Evolutionary conservation across 2,329 filamentous ascomycete genomes (phyloP).

Genomic region (Sporothrix protearum): DNA sequence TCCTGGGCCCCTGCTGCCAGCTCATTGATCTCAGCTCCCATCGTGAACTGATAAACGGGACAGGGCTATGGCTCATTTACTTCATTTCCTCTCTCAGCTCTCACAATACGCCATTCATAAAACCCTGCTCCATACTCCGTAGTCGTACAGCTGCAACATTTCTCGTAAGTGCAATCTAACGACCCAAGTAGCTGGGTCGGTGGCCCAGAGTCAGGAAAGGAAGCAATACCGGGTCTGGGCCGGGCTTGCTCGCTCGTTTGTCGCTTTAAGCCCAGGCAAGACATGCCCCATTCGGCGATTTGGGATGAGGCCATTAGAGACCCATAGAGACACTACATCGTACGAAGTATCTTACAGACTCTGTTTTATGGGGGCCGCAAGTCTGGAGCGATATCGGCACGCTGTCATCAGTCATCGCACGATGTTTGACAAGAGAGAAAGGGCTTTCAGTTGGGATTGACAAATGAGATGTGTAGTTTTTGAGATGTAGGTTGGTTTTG

Average conservation of each 20-base stretch:
- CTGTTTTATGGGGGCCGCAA: no score
- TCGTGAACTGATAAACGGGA: neutral
- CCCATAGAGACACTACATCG: neutral
- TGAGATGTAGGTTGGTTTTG: neutral
- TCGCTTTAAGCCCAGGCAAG: neutral
- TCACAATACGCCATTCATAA: neutral
- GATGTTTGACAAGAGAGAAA: no score
- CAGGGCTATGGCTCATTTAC: neutral
- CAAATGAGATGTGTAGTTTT: neutral
- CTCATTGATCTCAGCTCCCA: neutral
- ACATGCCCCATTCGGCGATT: slow-evolving; percentile 2
- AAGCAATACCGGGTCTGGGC: neutral
- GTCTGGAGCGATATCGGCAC: neutral
- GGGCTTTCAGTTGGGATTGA: neutral
- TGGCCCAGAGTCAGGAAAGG: neutral
- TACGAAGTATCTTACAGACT: no score
- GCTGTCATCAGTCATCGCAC: neutral
- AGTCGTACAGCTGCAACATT: no score
- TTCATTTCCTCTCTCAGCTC: neutral
- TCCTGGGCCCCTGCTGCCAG: neutral
- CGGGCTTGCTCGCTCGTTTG: neutral
- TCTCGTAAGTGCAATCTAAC: neutral
- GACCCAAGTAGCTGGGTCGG: neutral
- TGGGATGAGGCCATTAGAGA: neutral
- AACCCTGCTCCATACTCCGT: neutral